Percentiles rank a stretch among this genome's conserved stretches.
phyloP scores from a whole-genome alignment of 176 grass and related monocot genomes.

The Pharus latifolius region DNA sequence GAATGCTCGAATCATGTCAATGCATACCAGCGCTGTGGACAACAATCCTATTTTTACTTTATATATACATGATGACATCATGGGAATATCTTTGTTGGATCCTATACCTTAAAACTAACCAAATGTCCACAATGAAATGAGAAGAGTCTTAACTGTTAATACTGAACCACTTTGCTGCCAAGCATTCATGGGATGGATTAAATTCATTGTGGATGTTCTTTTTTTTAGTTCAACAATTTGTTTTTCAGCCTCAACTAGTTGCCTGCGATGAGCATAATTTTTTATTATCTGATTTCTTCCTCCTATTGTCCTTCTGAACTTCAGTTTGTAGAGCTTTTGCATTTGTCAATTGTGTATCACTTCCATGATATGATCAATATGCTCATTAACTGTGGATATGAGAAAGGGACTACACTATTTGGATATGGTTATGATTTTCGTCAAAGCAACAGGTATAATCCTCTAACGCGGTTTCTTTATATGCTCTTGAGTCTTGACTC shows the following conservation, averaged over 20 bases:
- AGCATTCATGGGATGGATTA: not conserved
- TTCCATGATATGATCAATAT: constrained; percentile 98
- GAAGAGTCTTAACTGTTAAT: not conserved
- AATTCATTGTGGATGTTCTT: not conserved
- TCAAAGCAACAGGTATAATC: constrained; percentile 71
- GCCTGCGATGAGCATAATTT: not conserved
- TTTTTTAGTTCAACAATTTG: not conserved
- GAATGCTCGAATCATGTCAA: too few relatives aligned
- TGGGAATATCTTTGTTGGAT: too few relatives aligned
- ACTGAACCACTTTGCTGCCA: not conserved
- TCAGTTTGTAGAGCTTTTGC: constrained; percentile 59
- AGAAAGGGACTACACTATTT: constrained; percentile 83
- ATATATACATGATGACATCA: too few relatives aligned
- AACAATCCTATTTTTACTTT: too few relatives aligned
- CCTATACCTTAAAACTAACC: too few relatives aligned
- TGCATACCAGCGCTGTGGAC: too few relatives aligned
- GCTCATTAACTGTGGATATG: constrained; percentile 71
- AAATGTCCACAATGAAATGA: not conserved
- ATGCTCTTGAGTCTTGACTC: not conserved
- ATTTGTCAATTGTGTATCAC: constrained; percentile 67
- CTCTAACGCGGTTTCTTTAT: not conserved
- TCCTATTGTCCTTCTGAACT: not conserved
- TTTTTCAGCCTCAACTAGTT: not conserved
- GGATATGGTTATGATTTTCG: constrained; percentile 97
- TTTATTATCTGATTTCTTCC: not conserved